Base-by-base conservation (phyloP, 2,329 filamentous ascomycete genomes). In the Ophiostoma ulmi region DNA sequence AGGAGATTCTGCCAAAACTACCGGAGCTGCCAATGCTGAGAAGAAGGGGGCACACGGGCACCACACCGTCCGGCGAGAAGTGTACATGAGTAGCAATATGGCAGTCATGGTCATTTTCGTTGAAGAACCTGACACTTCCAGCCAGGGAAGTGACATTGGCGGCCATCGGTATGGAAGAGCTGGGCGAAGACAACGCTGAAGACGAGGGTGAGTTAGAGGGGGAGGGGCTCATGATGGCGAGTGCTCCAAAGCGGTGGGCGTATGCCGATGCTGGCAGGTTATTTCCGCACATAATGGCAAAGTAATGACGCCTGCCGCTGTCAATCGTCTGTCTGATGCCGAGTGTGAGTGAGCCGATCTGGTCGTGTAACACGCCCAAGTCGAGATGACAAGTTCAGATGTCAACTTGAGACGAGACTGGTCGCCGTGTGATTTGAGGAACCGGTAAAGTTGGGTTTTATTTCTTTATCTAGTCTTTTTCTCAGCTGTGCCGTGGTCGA, bases 61-160 rank as follows among this genome's bases (percentile, higher is more conserved):
- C 39, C 2, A 36, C 1, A 5, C 26, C 67, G 3, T 72, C 65
- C 4, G 71, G 72, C 2, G 69, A 71, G 39, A 74, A 74, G 14
- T 64, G 55, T 11, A 75, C 26, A 69, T 74, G 73, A 2, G 74
- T 75, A 26, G 74, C 74, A 6, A 75, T 38, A n/a, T 58, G 69
- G 52, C 73, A 73, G 69, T 48, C 36, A 55, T 71, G 72, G 64
- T 74, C 55, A 44, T 22, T n/a, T 3, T 71, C 67, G 65, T 74
- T 75, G 70, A 72, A 75, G 31, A 75, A 74, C 3, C 69, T 22
- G 61, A 75, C 68, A 66, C 72, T 67, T 3, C 73, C 73, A 1
- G 72, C 71, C 10, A 73, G n/a, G 5, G 38, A 8, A 2, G 35
- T n/a, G 22, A 35, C 1, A 2, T 35, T 20, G 6, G 44, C n/a